Evolutionary conservation across 2,329 filamentous ascomycete species (phyloP).

Genomic region (Botrytis paeoniae): DNA sequence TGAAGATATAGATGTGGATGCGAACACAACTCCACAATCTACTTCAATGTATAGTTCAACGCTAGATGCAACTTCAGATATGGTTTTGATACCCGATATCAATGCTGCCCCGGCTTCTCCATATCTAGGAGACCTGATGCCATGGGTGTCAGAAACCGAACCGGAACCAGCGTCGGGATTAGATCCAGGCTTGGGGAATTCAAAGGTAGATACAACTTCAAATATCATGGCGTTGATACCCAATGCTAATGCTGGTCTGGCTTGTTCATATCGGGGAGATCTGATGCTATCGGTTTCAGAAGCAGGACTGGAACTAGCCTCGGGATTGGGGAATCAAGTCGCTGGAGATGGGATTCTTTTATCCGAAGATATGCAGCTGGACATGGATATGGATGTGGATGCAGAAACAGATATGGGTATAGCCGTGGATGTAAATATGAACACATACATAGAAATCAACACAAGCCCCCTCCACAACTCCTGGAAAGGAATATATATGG

Average conservation of each 20-base stretch:
- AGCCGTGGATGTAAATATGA: too few relatives aligned
- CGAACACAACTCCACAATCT: too few relatives aligned
- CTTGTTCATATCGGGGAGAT: too few relatives aligned
- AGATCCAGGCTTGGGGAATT: too few relatives aligned
- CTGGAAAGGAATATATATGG: background rate
- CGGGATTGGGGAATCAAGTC: background rate
- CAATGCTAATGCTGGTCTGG: background rate
- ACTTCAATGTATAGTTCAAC: background rate
- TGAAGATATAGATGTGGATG: too few relatives aligned
- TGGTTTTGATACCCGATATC: background rate
- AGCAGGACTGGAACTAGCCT: background rate
- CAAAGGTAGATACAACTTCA: too few relatives aligned
- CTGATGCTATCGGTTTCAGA: background rate
- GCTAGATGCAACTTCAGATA: background rate
- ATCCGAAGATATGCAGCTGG: background rate
- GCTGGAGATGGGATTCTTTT: background rate
- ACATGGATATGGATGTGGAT: background rate
- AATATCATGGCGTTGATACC: background rate
- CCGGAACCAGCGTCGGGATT: background rate
- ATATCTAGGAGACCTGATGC: background rate
- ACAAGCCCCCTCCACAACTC: background rate
- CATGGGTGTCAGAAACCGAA: background rate
- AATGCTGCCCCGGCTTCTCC: accelerated
- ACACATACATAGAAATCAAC: background rate
- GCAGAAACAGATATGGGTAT: background rate